A percentile compares a stretch with the other conserved stretches of the same genome.
These are phyloP conservation scores for Coriolopsis trogii DNA, from an alignment of 1,284 basidiomycete species.

Conservation along the genomic window DNA sequence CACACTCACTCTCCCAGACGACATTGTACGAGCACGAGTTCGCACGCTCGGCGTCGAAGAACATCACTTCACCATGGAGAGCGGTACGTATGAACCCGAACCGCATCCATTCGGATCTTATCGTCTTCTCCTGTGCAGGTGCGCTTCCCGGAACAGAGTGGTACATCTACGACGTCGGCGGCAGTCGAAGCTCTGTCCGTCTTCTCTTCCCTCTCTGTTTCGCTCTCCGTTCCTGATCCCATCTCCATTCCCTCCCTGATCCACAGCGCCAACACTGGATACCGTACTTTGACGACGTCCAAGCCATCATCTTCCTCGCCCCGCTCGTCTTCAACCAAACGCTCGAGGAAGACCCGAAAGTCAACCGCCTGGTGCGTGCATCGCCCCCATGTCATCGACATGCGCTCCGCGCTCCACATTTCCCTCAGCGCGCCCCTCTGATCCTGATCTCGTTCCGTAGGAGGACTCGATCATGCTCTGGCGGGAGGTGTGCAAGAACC, in stretches of 20 bases:
- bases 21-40: constrained; percentile 63
- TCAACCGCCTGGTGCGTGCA: constrained; percentile 52
- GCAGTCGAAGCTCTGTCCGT: constrained; percentile 54
- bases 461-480: constrained; percentile 63
- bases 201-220: neutral
- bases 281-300: constrained; percentile 61
- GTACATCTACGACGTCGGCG: constrained; percentile 70
- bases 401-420: too few relatives aligned
- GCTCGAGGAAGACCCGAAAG: constrained; percentile 59
- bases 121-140: constrained; percentile 16
- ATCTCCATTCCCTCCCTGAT: neutral
- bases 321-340: constrained; percentile 62
- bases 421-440: too few relatives aligned
- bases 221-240: neutral
- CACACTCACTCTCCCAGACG: constrained; percentile 38
- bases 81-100: constrained; percentile 34
- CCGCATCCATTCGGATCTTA: constrained; percentile 6
- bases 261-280: constrained; percentile 68
- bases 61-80: constrained; percentile 59
- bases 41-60: constrained; percentile 69
- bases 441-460: too few relatives aligned
- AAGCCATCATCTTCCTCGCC: constrained; percentile 54
- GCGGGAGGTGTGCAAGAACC: constrained; percentile 59
- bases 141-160: constrained; percentile 49
- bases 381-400: neutral